phyloP scores from a whole-genome alignment of 768 basidiomycete genomes.

The Suillus occidentalis region DNA sequence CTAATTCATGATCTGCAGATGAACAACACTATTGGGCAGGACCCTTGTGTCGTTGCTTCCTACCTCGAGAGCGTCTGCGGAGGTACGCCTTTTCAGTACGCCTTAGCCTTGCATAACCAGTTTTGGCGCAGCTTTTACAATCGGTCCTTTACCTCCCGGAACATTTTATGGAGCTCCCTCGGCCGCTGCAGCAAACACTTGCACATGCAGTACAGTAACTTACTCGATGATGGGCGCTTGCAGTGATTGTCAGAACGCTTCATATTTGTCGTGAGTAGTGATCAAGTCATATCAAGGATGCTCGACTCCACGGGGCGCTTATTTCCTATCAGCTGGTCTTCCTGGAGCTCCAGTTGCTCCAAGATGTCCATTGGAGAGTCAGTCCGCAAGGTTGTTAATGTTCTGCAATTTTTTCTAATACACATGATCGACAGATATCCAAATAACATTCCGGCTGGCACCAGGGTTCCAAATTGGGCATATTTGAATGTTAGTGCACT shows the following conservation, averaged over 20 bases:
- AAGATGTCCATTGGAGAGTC: constrained; percentile 33
- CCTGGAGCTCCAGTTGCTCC: constrained; percentile 50
- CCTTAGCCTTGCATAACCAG: constrained; percentile 4
- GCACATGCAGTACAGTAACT: constrained; percentile 56
- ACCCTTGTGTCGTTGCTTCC: constrained; percentile 46
- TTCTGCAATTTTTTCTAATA: background rate
- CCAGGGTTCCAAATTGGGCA: constrained; percentile 64
- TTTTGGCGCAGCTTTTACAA: constrained; percentile 34
- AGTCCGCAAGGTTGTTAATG: constrained; percentile 6
- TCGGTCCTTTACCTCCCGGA: constrained; percentile 36
- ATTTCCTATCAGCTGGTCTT: constrained; percentile 42
- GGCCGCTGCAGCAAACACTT: constrained; percentile 28
- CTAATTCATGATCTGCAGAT: constrained; percentile 19
- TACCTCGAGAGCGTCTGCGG: constrained; percentile 45
- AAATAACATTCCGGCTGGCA: constrained; percentile 43
- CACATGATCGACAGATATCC: constrained; percentile 40
- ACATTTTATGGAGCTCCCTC: constrained; percentile 35
- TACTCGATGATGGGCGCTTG: constrained; percentile 60
- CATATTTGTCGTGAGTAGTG: constrained; percentile 33
- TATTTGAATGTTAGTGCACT: constrained; percentile 53
- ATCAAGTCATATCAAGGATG: constrained; percentile 6
- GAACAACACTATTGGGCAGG: constrained; percentile 45
- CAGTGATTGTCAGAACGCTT: constrained; percentile 51
- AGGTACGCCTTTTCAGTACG: constrained; percentile 31
- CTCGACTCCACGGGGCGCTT: background rate